Evolutionary conservation across 2,329 filamentous ascomycete genomes (phyloP).

Genomic region (Fusarium dlaminii): DNA sequence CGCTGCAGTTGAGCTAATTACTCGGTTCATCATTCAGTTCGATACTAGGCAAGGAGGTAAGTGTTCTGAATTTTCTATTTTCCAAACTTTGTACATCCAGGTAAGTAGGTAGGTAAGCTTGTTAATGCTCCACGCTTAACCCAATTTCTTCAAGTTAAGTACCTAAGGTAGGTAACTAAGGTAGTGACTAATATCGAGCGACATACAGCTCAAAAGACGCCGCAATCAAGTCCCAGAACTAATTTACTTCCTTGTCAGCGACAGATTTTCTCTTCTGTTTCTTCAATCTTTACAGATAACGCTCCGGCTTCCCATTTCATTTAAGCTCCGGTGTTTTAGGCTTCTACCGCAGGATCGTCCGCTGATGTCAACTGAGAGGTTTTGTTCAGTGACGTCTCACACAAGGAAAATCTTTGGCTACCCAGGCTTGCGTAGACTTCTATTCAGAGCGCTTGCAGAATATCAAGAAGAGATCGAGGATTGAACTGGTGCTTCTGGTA

Average conservation of each 20-base stretch:
- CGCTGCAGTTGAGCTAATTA: not conserved
- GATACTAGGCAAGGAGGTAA: not conserved
- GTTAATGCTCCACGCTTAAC: not conserved
- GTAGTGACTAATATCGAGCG: constrained; percentile 23
- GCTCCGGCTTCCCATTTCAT: not conserved
- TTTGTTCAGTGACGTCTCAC: constrained; percentile 25
- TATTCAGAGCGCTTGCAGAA: not conserved
- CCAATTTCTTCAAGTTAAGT: constrained; percentile 10
- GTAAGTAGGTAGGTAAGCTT: not conserved
- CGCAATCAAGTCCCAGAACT: not conserved
- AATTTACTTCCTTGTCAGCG: not conserved
- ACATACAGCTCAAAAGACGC: constrained; percentile 12
- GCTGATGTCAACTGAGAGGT: constrained; percentile 15
- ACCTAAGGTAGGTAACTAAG: no score
- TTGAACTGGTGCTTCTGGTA: not conserved
- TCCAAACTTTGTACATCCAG: not conserved
- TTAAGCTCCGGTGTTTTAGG: not conserved
- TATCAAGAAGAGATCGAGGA: not conserved
- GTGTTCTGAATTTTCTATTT: not conserved
- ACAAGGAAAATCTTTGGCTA: not conserved
- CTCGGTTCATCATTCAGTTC: not conserved
- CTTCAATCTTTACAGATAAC: not conserved
- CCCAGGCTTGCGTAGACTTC: not conserved
- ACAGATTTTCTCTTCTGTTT: not conserved
- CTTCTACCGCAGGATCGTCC: not conserved